Evolutionary conservation across 768 basidiomycete species (phyloP), one percentile per base, ranked within the genome.

Genomic region (Macrolepiota albuminosa): DNA sequence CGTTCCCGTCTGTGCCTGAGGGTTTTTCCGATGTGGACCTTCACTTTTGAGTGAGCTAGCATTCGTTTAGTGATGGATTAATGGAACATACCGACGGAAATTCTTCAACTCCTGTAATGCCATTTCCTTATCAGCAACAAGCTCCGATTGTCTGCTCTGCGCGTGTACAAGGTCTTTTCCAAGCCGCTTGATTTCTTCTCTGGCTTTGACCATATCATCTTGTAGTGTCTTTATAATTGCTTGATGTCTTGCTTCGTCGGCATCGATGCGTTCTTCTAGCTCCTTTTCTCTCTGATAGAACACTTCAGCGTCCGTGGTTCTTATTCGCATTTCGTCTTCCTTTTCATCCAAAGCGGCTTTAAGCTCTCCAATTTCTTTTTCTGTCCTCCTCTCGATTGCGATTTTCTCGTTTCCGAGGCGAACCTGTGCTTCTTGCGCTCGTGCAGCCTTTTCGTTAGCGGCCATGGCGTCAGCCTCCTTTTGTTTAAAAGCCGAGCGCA

Each of bases 231-330:
- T 71, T 67, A 88, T 84, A 58, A 90, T 67, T 3, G 83, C 79
- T 3, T 73, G 71, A 39, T 89, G 85, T 70, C 84, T 87, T 6
- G 81, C 84, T 51, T 85, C 85, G 62, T 91, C 88, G 66, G 88
- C 87, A 47, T 91, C 88, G 33, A 91, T 83, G 63, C 89, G 77
- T 69, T 79, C 77, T 68, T 86, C 61, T 33, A 91, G 66, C 56
- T 84, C 84, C 29, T 80, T 78, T 68, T 91, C 89, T 54, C 89
- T 55, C 29, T 75, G 60, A 75, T 74, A 24, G 71, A 75, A 31
- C 77, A 71, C 2, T 74, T 82, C 26, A 71, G 69, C 36, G 78
- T 74, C 36, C 69, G 75, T 66, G 68, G 75, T 47, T 84, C 57
- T 46, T 74, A 39, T 78, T 21, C 70, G 71, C 10, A 90, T 63